Evolutionary conservation across 345 rosid species (phyloP), one percentile per base, ranked within the genome.

Genomic region (Excoecaria agallocha): DNA sequence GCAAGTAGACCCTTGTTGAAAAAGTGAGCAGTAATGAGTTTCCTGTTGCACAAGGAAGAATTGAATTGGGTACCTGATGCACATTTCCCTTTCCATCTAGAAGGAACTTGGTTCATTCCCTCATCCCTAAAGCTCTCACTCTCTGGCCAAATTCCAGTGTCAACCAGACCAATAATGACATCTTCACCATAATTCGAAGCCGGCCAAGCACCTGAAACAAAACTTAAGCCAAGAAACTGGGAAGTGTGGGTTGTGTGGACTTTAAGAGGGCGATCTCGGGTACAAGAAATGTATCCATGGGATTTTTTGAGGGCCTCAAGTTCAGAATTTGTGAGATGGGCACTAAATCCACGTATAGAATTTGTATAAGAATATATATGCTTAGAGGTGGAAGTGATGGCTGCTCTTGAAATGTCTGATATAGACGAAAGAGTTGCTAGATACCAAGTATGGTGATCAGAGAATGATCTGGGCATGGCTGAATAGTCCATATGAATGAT

Each of bases 141-240:
- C 63, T 86, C 84, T 0, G 87, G 89, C 89, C 87, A 86, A 54
- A 86, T 75, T 52, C 89, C 89, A 0, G 86, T 80, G 57, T 86
- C 89, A 19, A 86, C 80, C 12, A 82, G 64, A 48, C 87, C 89
- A 30, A 86, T 79, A 1, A 84, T 81, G 46, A 81, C 68, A 68
- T 74, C 84, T 9, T 81, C 66, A 1, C 89, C 87, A 37, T 56
- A 81, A 45, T 68, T 78, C 1, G 87, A 60, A 3, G 62, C 74
- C 1, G 79, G 76, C 84, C 84, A 81, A 4, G 77, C 72, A 1
- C 83, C 79, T 0, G 76, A 70, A 49, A 45, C 25, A 7, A 82
- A 51, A 48, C 63, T 80, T n/a, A 86, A 75, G 30, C 87, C 85
- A 6, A 84, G 81, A 77, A 79, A 84, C 17, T 76, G 54, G n/a